A percentile compares a stretch with the other conserved stretches of the same genome.
phyloP scores from a whole-genome alignment of 2,329 filamentous ascomycete genomes.

The Neophaeococcomyces mojaviensis region DNA sequence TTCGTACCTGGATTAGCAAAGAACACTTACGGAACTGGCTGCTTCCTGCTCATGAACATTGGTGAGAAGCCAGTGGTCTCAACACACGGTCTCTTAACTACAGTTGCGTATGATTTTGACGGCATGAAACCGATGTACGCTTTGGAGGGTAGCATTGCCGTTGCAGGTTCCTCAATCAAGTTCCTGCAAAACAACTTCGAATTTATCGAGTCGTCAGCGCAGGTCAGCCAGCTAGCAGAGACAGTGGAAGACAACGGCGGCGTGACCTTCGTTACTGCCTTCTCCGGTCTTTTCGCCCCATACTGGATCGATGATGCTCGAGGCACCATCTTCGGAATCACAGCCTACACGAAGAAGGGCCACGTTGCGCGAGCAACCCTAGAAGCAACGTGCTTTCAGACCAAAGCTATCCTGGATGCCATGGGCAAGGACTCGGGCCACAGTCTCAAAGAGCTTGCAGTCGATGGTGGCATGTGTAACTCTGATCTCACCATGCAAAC shows the following conservation, averaged over 20 bases:
- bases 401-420: constrained; percentile 80
- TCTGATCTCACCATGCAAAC: constrained; percentile 83
- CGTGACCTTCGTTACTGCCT: constrained; percentile 80
- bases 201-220: constrained; percentile 53
- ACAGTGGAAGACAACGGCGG: constrained; percentile 70
- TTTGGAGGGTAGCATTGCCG: constrained; percentile 75
- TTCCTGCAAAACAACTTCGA: constrained; percentile 62
- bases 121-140: constrained; percentile 65
- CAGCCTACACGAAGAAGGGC: constrained; percentile 73
- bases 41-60: constrained; percentile 84
- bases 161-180: constrained; percentile 73
- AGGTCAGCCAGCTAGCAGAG: constrained; percentile 58
- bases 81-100: constrained; percentile 73
- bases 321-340: constrained; percentile 80
- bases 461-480: constrained; percentile 85
- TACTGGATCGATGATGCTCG: constrained; percentile 94
- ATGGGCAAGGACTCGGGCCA: constrained; percentile 83
- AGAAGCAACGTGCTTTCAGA: constrained; percentile 88
- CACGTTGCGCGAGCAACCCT: constrained; percentile 85
- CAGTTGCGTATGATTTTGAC: constrained; percentile 77
- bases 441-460: constrained; percentile 65
- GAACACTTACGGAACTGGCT: constrained; percentile 87
- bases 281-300: constrained; percentile 82
- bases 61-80: constrained; percentile 80
- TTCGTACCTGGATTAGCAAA: constrained; percentile 77